Evolutionary conservation across 805 yeast species (phyloP), one percentile per base, ranked within the genome.

Genomic region (Schizosaccharomyces octosporus): DNA sequence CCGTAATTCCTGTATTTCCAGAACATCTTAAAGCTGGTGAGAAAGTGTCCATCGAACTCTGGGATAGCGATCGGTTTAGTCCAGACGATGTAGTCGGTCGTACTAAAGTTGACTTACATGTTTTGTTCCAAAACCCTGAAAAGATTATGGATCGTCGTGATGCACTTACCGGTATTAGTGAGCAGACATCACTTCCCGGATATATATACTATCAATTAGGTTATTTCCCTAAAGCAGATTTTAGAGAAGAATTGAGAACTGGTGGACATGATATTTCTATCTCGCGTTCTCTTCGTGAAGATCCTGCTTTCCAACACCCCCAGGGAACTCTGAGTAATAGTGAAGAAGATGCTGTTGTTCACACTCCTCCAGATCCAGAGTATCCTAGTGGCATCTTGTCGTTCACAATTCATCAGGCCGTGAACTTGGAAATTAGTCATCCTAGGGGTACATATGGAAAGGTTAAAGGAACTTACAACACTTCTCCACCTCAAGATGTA

Each of bases 21-120:
- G 61, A 59, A n/a, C 51, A 59, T n/a, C 17, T 59, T 19, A 59
- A 59, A 32, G 51, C 61, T n/a, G 61, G 55, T 24, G 61, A 59
- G 27, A 43, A 41, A 21, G 39, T 59, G 13, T 13, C 55, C 6
- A 13, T 59, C 4, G 51, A 59, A 24, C 36, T 59, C 11, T 59
- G 61, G 61, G 61, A 59, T 27, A 59, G 61, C 24, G 61, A 59
- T 54, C 19, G 61, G 13, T 29, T 59, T 21, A 45, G 55, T 59
- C 21, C 51, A 5, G 61, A 59, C 43, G 61, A 59, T 43, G 54
- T 59, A 2, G 54, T 59, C 5, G 61, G 61, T 7, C 59, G 61
- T 15, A 42, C 41, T 15, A 43, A 59, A 19, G 2, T 59, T 5
- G 61, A 43, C n/a, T 19, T 59, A 7, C 59, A 41, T 24, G 19